These are phyloP conservation scores for Populus simonii DNA, from an alignment of 345 rosid genomes.

Conservation along the genomic window DNA sequence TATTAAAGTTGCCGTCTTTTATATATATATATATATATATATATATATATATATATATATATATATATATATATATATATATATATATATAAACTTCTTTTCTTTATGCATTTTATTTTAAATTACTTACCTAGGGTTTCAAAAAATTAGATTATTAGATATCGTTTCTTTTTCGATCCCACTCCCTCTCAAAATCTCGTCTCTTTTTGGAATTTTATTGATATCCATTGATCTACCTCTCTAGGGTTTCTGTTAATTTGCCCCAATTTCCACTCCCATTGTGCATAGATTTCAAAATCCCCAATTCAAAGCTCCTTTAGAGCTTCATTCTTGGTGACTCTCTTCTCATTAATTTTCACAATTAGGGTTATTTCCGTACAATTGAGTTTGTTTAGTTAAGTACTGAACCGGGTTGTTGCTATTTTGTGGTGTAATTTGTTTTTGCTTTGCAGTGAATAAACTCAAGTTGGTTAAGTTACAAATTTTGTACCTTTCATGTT, in stretches of 20 bases:
- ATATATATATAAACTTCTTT: too few relatives aligned
- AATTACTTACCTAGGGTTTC: slow-evolving; percentile 1
- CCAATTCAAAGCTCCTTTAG: not conserved
- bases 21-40: too few relatives aligned
- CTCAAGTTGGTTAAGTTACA: not conserved
- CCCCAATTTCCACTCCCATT: not conserved
- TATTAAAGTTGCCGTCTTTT: slow-evolving; percentile 10
- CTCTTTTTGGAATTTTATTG: not conserved
- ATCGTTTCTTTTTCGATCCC: slow-evolving; percentile 24
- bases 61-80: too few relatives aligned
- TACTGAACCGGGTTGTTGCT: not conserved
- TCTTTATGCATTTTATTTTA: not conserved
- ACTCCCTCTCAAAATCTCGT: not conserved
- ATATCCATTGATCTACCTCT: not conserved
- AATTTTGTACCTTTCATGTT: not conserved
- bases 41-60: too few relatives aligned
- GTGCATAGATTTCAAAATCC: not conserved
- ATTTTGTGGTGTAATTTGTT: not conserved
- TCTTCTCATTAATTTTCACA: not conserved
- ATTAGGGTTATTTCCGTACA: not conserved
- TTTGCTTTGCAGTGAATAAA: slow-evolving; percentile 9
- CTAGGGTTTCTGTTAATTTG: slow-evolving; percentile 10
- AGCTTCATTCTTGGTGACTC: not conserved
- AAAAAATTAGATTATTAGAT: slow-evolving; percentile 20
- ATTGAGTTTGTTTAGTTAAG: not conserved